A percentile compares a stretch with the other conserved stretches of the same genome.
Conservation (phyloP, 2,329 filamentous ascomycete genomes). For the Alternaria atra region DNA sequence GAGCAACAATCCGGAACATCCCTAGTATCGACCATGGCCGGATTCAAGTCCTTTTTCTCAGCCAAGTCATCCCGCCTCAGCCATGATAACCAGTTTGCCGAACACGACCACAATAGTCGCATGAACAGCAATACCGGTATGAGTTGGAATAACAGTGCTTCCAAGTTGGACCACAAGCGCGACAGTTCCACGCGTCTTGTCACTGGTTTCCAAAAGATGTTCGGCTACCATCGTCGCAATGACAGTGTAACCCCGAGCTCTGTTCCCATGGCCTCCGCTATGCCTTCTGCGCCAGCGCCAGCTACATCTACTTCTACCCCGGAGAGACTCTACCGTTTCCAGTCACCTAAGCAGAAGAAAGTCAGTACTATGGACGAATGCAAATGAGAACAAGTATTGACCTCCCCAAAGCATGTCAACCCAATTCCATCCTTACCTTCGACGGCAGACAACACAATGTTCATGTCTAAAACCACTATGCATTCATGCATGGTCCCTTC, state of each 20-base stretch:
- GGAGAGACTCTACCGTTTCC: conserved; percentile 4
- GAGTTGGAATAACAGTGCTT: background rate
- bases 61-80: background rate
- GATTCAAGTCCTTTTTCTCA: conserved; percentile 39
- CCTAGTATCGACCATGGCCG: conserved; percentile 58
- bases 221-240: background rate
- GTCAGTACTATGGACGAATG: background rate
- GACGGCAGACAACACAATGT: background rate
- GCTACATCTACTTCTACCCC: background rate
- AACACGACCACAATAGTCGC: background rate
- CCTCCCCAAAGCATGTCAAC: background rate
- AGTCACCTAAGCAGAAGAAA: background rate
- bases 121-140: background rate
- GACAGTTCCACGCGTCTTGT: background rate
- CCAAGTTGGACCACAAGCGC: background rate
- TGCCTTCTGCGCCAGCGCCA: background rate
- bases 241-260: background rate
- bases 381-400: background rate
- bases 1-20: background rate
- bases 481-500: background rate
- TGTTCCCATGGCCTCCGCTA: background rate
- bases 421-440: background rate
- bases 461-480: background rate
- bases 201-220: conserved; percentile 3
- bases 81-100: background rate